Evolutionary conservation across 2,329 filamentous ascomycete species (phyloP), one percentile per base, ranked within the genome.

Genomic region (Helotiales sp.): DNA sequence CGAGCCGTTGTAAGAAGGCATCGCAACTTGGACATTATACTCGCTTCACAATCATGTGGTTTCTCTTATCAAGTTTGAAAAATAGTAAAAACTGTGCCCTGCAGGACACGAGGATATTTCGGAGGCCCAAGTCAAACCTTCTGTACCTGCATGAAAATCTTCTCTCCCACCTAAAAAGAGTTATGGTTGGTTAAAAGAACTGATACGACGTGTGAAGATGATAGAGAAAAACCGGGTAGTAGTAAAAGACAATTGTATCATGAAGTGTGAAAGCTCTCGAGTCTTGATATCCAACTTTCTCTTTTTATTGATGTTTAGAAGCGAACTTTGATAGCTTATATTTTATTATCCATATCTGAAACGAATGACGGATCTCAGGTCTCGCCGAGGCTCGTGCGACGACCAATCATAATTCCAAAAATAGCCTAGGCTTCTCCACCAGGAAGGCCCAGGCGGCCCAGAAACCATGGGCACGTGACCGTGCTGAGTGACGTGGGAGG

Each of bases 291-390:
- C 8, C 30, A 17, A n/a, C 10, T 15, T 54, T n/a, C 11, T 30
- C n/a, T 24, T 40, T 8, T 57, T 37, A 32, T 57, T 37, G 54
- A 57, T 34, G 2, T 37, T 13, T 11, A 34, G 54, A 57, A 17
- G 20, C 30, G 28, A 37, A 24, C 11, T 15, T 5, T 26, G 15
- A 17, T 22, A 57, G 54, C 54, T 57, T 20, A 57, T 24, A 40
- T 40, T 20, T 4, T 15, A 43, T 32, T n/a, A n/a, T n/a, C n/a
- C 26, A 37, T 37, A 57, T 57, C 54, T 57, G 54, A 57, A 57
- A 57, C 54, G 54, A 37, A 57, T 57, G 54, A 57, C 54, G 54
- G 20, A 57, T 40, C 34, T 57, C 40, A 57, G 20, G 32, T 57
- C 54, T 57, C 54, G 26, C 54, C 54, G 32, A 57, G 54, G 54